Percentiles rank a stretch among this genome's conserved stretches.
phyloP scores from a whole-genome alignment of 257 asterid species.

The Gynochthodes officinalis region DNA sequence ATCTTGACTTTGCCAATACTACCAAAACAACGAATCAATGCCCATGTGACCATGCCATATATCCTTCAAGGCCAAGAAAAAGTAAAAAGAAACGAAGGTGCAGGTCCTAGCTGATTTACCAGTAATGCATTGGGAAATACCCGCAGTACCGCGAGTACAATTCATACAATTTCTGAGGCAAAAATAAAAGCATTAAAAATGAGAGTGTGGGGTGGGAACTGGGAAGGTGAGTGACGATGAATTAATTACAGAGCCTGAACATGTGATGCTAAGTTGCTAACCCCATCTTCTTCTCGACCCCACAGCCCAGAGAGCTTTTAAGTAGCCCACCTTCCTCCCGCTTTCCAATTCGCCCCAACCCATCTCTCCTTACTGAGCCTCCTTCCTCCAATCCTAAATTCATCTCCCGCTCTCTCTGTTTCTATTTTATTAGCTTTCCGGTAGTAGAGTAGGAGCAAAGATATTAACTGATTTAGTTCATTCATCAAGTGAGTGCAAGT shows the following conservation, averaged over 20 bases:
- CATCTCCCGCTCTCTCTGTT: neutral
- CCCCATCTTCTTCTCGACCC: constrained; percentile 11
- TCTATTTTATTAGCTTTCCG: neutral
- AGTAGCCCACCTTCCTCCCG: constrained; percentile 20
- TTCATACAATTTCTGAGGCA: too few species aligned
- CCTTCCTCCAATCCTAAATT: neutral
- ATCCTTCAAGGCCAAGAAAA: neutral
- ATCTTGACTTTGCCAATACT: constrained; percentile 1
- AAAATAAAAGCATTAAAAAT: too few species aligned
- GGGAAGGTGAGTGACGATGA: neutral
- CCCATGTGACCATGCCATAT: neutral
- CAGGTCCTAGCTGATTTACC: too few species aligned
- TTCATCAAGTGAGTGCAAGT: neutral
- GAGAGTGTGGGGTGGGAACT: too few species aligned
- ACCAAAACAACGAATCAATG: neutral
- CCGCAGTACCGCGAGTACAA: too few species aligned
- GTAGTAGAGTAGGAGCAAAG: neutral
- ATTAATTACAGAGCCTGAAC: neutral
- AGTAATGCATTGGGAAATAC: too few species aligned
- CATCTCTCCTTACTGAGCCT: neutral
- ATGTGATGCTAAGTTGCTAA: neutral
- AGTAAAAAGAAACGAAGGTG: too few species aligned
- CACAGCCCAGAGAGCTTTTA: neutral
- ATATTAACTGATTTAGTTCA: neutral
- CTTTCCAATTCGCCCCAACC: neutral